phyloP scores from a whole-genome alignment of 2,329 filamentous ascomycete genomes.

The Pseudogymnoascus sp. region DNA sequence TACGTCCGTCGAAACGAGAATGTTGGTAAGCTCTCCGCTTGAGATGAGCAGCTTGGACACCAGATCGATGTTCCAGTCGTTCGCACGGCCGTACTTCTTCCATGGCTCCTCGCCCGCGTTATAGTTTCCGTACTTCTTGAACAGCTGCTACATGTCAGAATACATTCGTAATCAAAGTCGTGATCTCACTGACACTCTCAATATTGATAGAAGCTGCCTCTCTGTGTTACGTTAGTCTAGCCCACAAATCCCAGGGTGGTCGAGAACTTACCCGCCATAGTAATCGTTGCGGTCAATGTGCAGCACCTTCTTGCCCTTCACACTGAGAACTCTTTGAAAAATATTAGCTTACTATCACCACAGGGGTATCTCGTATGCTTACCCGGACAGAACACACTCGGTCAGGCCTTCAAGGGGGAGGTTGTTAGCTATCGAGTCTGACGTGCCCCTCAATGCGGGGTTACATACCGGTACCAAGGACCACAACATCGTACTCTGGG shows the following conservation, averaged over 20 bases:
- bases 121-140: constrained; percentile 92
- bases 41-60: constrained; percentile 99
- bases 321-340: constrained; percentile 70
- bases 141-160: constrained; percentile 56
- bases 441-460: constrained; percentile 28
- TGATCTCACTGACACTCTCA: constrained; percentile 59
- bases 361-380: constrained; percentile 30
- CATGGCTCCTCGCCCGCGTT: constrained; percentile 76
- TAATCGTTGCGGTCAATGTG: constrained; percentile 98
- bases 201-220: constrained; percentile 97
- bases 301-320: constrained; percentile 98
- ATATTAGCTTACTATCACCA: constrained; percentile 18
- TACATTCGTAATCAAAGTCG: constrained; percentile 12
- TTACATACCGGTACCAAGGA: constrained; percentile 85
- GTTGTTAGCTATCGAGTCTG: constrained; percentile 24
- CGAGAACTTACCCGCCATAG: constrained; percentile 76
- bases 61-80: constrained; percentile 99
- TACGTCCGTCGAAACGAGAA: constrained; percentile 91
- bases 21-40: constrained; percentile 96
- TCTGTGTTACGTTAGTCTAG: constrained; percentile 39
- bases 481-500: constrained; percentile 96
- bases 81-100: constrained; percentile 93
- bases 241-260: constrained; percentile 11
- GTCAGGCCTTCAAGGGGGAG: constrained; percentile 64
- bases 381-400: constrained; percentile 98